A percentile compares a stretch with the other conserved stretches of the same genome.
Evolutionary conservation across 163 green algal genomes (phyloP).

Genomic region (Coccomyxa subellipsoidea): DNA sequence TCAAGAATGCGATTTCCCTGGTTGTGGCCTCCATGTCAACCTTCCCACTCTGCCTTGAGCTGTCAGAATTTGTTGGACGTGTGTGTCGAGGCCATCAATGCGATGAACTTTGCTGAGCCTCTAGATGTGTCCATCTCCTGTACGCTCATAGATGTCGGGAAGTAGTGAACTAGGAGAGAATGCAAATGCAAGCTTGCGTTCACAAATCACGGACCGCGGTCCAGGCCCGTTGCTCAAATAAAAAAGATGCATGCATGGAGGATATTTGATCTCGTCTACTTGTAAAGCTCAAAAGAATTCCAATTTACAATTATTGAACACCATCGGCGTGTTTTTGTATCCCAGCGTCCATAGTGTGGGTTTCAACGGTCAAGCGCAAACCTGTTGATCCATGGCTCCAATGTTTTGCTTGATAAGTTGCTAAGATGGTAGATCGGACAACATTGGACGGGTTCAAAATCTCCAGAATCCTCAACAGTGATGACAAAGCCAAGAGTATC

Average conservation of each 20-base stretch:
- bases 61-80: not conserved
- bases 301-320: no score
- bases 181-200: no score
- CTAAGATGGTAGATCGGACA: not conserved
- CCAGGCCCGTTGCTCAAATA: no score
- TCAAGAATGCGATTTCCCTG: not conserved
- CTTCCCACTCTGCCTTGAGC: not conserved
- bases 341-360: no score
- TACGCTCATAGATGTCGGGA: no score
- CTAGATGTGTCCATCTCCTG: no score
- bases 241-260: no score
- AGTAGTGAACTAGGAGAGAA: not conserved
- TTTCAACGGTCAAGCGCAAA: no score
- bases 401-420: not conserved
- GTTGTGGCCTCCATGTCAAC: not conserved
- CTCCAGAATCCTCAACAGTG: constrained; percentile 9
- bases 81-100: not conserved
- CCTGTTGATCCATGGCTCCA: no score
- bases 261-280: no score
- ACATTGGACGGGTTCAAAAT: not conserved
- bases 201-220: not conserved
- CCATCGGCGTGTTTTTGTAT: no score
- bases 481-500: constrained; percentile 9
- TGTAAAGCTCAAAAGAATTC: no score
- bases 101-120: not conserved